phyloP scores from a whole-genome alignment of 805 yeast genomes.

The Candida jianshihensis region DNA sequence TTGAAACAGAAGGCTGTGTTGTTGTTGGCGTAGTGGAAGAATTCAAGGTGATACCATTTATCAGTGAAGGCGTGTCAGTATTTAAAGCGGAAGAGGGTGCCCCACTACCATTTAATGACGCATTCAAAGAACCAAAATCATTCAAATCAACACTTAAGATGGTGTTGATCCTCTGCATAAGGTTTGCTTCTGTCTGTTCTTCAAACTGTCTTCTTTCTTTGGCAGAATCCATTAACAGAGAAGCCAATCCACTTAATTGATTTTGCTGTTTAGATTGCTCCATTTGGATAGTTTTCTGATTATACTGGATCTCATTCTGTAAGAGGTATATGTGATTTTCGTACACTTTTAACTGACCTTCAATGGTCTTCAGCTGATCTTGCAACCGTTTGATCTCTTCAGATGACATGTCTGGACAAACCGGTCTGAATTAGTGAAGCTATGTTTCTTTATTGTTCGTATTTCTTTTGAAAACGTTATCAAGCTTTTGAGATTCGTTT shows the following conservation, averaged over 20 bases:
- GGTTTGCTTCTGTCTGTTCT: conserved; percentile 16
- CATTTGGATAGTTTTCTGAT: conserved; percentile 18
- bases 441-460: too few species aligned
- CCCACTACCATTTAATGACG: conserved; percentile 3
- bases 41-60: conserved; percentile 19
- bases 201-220: conserved; percentile 20
- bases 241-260: conserved; percentile 19
- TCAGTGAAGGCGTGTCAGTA: conserved; percentile 13
- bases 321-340: conserved; percentile 19
- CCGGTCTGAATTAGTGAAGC: too few species aligned
- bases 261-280: conserved; percentile 20
- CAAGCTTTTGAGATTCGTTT: too few species aligned
- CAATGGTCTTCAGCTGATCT: conserved; percentile 20
- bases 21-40: conserved; percentile 7
- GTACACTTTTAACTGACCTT: conserved; percentile 16
- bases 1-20: conserved; percentile 1
- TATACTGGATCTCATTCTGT: conserved; percentile 19
- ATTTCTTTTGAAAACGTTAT: too few species aligned
- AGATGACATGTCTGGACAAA: conserved; percentile 6
- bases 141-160: conserved; percentile 15
- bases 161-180: conserved; percentile 18
- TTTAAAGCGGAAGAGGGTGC: conserved; percentile 9
- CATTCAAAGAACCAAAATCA: conserved; percentile 12
- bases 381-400: conserved; percentile 20
- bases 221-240: conserved; percentile 16